phyloP scores from a whole-genome alignment of 345 rosid genomes.

The Populus ilicifolia region DNA sequence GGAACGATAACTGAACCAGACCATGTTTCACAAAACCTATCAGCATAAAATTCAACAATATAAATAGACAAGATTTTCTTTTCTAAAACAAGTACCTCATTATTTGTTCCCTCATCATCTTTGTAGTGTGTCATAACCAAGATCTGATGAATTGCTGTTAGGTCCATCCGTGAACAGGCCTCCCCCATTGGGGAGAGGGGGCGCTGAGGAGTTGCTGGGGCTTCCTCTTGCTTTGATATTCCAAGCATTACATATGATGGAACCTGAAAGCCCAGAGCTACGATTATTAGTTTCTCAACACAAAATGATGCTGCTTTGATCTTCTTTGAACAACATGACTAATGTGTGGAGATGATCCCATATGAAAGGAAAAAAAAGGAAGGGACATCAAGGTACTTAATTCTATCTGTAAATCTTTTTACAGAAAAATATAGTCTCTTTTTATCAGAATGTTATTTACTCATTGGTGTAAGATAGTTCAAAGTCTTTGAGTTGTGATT shows the following conservation, averaged over 20 bases:
- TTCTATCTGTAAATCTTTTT: background rate
- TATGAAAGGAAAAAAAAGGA: background rate
- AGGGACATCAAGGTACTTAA: background rate
- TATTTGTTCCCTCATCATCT: constrained; percentile 92
- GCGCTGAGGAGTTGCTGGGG: constrained; percentile 59
- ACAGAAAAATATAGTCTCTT: background rate
- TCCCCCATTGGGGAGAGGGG: constrained; percentile 90
- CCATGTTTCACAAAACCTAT: constrained; percentile 19
- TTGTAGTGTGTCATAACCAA: constrained; percentile 78
- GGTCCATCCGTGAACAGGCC: constrained; percentile 94
- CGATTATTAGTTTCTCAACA: background rate
- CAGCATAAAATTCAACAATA: constrained; percentile 4
- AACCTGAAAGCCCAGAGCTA: constrained; percentile 46
- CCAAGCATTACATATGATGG: constrained; percentile 88
- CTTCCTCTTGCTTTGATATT: constrained; percentile 64
- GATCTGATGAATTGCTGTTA: constrained; percentile 92
- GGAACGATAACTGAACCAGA: constrained; percentile 71
- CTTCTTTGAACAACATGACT: background rate
- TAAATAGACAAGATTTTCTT: background rate
- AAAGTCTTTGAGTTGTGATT: background rate
- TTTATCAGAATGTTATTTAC: background rate
- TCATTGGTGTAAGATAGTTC: background rate
- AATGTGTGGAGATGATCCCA: background rate
- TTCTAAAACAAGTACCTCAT: constrained; percentile 51
- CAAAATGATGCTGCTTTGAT: background rate